Evolutionary conservation across 768 basidiomycete species (phyloP), one percentile per base, ranked within the genome.

Genomic region (Xerocomus potaroensis): DNA sequence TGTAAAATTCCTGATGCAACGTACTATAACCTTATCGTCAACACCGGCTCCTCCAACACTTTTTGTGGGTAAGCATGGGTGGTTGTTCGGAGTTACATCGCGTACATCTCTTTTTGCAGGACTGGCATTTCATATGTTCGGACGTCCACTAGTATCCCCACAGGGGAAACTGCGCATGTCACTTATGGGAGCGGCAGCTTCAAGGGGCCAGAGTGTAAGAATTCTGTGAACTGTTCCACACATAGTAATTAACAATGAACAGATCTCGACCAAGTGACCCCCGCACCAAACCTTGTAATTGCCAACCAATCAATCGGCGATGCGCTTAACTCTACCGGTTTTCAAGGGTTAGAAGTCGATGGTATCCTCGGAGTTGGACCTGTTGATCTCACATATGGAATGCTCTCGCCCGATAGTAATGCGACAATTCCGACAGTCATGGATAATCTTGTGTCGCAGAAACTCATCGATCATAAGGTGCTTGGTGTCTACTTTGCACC

Each of bases 131-230:
- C 31, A 12, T 64, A 58, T 33, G 38, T 47, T 22, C 47, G 36
- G 6, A 60, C 58, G 12, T 34, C 42, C 23, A 59, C 54, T 1
- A 58, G 54, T 41, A 37, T 45, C 32, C 45, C 55, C 39, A 63
- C 57, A 12, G 61, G 61, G 10, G 21, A 54, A 24, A 0, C 10
- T 6, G 43, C 56, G 27, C 42, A 32, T 8, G 43, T 45, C 3
- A 41, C 24, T 11, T 57, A 53, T 41, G 48, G 48, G n/a, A 1
- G 1, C 6, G 56, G 43, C 18, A 48, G 39, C 24, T 48, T 62
- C 41, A 27, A 23, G 64, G 70, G 73, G 15, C 66, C 60, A 27
- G 72, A 72, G 53, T 76, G 52, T 57, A 22, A 26, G 44, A 23
- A 19, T 22, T 8, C 19, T 9, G 18, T 37, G 9, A 18, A 35